Conservation (phyloP, 1,139 yeast species). For the Pichia sp. region DNA sequence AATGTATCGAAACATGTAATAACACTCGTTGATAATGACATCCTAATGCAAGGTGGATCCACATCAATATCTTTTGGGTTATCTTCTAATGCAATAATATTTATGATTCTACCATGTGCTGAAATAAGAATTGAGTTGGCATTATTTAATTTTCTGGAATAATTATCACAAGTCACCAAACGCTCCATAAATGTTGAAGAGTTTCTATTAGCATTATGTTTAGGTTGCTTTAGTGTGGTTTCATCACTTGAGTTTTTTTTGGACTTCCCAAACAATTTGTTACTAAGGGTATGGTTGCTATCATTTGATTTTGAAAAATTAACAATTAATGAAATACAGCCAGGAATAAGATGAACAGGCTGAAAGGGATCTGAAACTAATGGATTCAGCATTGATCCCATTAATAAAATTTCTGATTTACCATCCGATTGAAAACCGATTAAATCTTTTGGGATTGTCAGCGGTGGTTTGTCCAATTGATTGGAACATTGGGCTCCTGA, state of each 20-base stretch:
- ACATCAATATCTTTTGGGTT: constrained; percentile 27
- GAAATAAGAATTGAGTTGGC: constrained; percentile 23
- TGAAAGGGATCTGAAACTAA: constrained; percentile 47
- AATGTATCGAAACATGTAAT: constrained; percentile 25
- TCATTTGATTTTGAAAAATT: constrained; percentile 1
- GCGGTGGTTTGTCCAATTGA: constrained; percentile 24
- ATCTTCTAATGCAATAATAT: constrained; percentile 23
- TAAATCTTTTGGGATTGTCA: constrained; percentile 28
- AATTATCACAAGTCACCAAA: constrained; percentile 25
- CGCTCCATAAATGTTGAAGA: constrained; percentile 28
- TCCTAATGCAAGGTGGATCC: constrained; percentile 27
- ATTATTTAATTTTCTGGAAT: constrained; percentile 21
- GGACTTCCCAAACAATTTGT: constrained; percentile 12
- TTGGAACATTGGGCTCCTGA: constrained; percentile 28
- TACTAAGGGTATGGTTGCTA: constrained; percentile 3
- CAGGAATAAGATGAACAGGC: constrained; percentile 48
- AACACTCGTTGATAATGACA: constrained; percentile 22
- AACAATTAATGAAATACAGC: constrained; percentile 34
- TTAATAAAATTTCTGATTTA: constrained; percentile 37
- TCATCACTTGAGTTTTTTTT: constrained; percentile 1
- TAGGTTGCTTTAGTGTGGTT: constrained; percentile 22
- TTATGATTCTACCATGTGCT: constrained; percentile 30
- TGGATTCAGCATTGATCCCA: constrained; percentile 52
- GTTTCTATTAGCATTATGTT: constrained; percentile 24
- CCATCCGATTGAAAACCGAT: constrained; percentile 37